Percentiles rank a stretch among this genome's conserved stretches.
Conservation (phyloP, 306 rosid species). For the Macrotyloma uniflorum region DNA sequence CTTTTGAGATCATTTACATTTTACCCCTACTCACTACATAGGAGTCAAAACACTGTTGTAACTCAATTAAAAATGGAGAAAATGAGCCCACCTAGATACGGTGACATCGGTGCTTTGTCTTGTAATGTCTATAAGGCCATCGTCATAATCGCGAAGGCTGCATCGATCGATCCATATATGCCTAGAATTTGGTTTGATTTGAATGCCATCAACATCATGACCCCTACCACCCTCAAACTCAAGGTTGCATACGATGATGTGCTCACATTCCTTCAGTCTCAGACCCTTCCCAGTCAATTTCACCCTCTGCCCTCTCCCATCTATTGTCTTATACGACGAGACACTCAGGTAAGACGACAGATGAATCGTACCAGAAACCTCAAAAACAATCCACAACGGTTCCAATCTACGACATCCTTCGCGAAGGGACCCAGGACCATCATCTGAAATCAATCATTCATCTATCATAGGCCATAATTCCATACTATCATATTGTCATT, state of each 20-base stretch:
- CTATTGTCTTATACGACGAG: slow-evolving; percentile 81
- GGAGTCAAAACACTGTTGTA: too few relatives aligned
- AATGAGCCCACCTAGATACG: slow-evolving; percentile 68
- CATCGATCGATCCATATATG: slow-evolving; percentile 97
- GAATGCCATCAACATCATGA: slow-evolving; percentile 93
- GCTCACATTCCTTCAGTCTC: slow-evolving; percentile 93
- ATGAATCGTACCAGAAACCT: slow-evolving; percentile 63
- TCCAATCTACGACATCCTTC: slow-evolving; percentile 68
- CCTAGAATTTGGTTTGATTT: slow-evolving; percentile 87
- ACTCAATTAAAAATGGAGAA: slow-evolving; percentile 22
- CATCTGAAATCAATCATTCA: slow-evolving; percentile 45
- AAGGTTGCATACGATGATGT: slow-evolving; percentile 85
- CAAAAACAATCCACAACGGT: slow-evolving; percentile 79
- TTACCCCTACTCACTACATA: too few relatives aligned
- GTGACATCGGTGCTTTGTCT: slow-evolving; percentile 91
- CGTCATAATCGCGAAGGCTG: slow-evolving; percentile 87
- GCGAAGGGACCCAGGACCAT: slow-evolving; percentile 82
- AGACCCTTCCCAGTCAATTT: slow-evolving; percentile 85
- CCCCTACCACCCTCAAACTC: slow-evolving; percentile 99
- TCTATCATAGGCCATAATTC: not conserved
- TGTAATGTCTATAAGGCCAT: slow-evolving; percentile 91
- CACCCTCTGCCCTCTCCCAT: slow-evolving; percentile 83
- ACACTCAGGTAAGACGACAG: slow-evolving; percentile 72
- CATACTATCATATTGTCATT: not conserved
- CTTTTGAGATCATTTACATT: not conserved